A percentile compares a stretch with the other conserved stretches of the same genome.
phyloP scores from a whole-genome alignment of 768 basidiomycete species.

The Lyophyllum semitale region DNA sequence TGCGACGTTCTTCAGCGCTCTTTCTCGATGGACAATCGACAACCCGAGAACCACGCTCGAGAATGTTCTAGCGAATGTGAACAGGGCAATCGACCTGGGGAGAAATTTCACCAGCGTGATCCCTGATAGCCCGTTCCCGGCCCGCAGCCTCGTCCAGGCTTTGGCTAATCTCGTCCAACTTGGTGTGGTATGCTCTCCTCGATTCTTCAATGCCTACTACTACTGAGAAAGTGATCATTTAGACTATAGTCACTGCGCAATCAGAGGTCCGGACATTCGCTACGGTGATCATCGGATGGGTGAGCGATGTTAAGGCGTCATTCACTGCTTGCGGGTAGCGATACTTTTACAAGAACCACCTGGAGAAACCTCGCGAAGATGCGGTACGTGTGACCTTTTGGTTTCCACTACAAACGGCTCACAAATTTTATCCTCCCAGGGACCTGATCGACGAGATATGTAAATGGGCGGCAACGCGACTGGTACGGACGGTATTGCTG shows the following conservation, averaged over 20 bases:
- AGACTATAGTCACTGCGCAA: slow-evolving; percentile 4
- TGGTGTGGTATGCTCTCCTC: slow-evolving; percentile 7
- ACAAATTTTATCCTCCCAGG: not conserved
- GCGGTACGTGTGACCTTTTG: slow-evolving; percentile 5
- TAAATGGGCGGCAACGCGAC: slow-evolving; percentile 1
- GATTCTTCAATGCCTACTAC: not conserved
- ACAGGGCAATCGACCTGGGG: slow-evolving; percentile 6
- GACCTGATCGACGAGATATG: slow-evolving; percentile 9
- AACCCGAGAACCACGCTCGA: slow-evolving; percentile 11
- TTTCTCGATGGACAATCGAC: slow-evolving; percentile 7
- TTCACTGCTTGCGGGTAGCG: slow-evolving; percentile 4
- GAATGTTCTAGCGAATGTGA: slow-evolving; percentile 2
- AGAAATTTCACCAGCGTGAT: slow-evolving; percentile 4
- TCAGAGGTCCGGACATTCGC: slow-evolving; percentile 12
- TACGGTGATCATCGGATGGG: slow-evolving; percentile 11
- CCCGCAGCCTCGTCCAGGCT: slow-evolving; percentile 7
- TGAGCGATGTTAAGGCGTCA: slow-evolving; percentile 5
- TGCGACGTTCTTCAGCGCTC: slow-evolving; percentile 4
- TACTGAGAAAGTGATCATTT: too few relatives aligned
- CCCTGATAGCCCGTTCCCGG: slow-evolving; percentile 13
- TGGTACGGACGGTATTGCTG: not conserved
- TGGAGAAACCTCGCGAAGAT: slow-evolving; percentile 14
- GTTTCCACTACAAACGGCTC: not conserved
- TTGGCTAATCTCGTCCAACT: slow-evolving; percentile 8
- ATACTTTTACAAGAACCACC: slow-evolving; percentile 8